A percentile compares a stretch with the other conserved stretches of the same genome.
Evolutionary conservation across 2,329 filamentous ascomycete genomes (phyloP).

Genomic region (Aureobasidium sp.): DNA sequence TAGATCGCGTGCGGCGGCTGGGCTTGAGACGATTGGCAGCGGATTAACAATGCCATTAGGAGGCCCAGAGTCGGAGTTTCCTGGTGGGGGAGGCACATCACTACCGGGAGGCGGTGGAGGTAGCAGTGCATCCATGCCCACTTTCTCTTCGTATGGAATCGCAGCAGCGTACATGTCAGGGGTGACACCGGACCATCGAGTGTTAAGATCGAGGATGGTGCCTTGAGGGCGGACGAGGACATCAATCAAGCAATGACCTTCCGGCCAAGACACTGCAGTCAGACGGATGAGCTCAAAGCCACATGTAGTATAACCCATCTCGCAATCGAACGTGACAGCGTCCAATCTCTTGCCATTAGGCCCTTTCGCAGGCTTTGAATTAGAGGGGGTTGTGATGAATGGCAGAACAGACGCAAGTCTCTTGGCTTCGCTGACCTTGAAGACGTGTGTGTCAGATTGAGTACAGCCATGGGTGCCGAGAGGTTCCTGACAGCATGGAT

Average conservation of each 20-base stretch:
- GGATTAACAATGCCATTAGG: conserved; percentile 15
- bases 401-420: conserved; percentile 72
- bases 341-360: conserved; percentile 33
- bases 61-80: conserved; percentile 5
- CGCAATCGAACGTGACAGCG: conserved; percentile 85
- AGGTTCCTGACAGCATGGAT: conserved; percentile 70
- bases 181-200: conserved; percentile 80
- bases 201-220: conserved; percentile 83
- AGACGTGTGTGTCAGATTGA: conserved; percentile 68
- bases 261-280: conserved; percentile 82
- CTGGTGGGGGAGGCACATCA: not conserved
- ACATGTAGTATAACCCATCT: conserved; percentile 90
- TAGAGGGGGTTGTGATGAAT: conserved; percentile 70
- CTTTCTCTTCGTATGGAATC: conserved; percentile 41
- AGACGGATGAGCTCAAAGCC: conserved; percentile 86
- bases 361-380: conserved; percentile 41
- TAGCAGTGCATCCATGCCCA: conserved; percentile 19
- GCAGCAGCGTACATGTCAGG: conserved; percentile 69
- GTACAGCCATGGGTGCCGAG: conserved; percentile 75
- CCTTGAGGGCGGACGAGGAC: conserved; percentile 78
- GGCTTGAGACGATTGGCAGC: conserved; percentile 71
- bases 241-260: conserved; percentile 67
- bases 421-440: conserved; percentile 71
- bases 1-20: conserved; percentile 64
- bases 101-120: conserved; percentile 11